Conservation (phyloP, 768 basidiomycete genomes). For the Psilocybe tampanensis region DNA sequence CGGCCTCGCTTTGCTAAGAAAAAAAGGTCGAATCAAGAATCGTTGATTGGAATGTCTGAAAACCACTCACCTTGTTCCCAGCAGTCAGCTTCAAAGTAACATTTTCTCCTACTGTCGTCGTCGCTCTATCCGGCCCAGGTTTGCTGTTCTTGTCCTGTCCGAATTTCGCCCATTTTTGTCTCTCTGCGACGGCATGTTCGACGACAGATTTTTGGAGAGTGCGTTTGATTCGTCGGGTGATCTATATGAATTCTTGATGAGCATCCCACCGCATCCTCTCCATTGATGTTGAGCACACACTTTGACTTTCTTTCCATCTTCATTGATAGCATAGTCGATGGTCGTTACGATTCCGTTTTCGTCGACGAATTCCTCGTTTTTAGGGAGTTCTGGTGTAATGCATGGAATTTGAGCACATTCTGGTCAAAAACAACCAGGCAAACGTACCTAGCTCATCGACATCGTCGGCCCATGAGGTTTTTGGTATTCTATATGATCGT, state of each 20-base stretch:
- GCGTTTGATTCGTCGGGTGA: conserved; percentile 84
- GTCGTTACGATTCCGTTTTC: conserved; percentile 89
- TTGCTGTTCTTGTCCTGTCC: conserved; percentile 88
- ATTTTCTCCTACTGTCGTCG: conserved; percentile 84
- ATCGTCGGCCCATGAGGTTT: conserved; percentile 89
- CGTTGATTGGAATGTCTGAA: too few species aligned
- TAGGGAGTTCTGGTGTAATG: conserved; percentile 43
- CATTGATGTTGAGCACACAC: conserved; percentile 37
- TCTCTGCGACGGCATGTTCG: conserved; percentile 92
- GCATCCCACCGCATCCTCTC: neutral
- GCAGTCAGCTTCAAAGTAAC: conserved; percentile 50
- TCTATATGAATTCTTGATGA: conserved; percentile 42
- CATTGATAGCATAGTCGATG: conserved; percentile 81
- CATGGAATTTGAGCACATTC: neutral
- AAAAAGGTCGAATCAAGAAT: neutral
- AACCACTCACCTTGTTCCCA: conserved; percentile 58
- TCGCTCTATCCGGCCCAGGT: conserved; percentile 89
- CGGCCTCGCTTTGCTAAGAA: conserved; percentile 60
- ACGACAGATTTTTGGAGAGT: conserved; percentile 89
- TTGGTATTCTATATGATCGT: conserved; percentile 38
- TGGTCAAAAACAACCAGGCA: neutral
- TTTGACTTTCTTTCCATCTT: conserved; percentile 95
- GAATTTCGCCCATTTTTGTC: conserved; percentile 93
- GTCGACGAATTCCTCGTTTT: conserved; percentile 73
- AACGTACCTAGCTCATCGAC: conserved; percentile 71